phyloP scores from a whole-genome alignment of 1,139 yeast species.

The Hansenula anomala region DNA sequence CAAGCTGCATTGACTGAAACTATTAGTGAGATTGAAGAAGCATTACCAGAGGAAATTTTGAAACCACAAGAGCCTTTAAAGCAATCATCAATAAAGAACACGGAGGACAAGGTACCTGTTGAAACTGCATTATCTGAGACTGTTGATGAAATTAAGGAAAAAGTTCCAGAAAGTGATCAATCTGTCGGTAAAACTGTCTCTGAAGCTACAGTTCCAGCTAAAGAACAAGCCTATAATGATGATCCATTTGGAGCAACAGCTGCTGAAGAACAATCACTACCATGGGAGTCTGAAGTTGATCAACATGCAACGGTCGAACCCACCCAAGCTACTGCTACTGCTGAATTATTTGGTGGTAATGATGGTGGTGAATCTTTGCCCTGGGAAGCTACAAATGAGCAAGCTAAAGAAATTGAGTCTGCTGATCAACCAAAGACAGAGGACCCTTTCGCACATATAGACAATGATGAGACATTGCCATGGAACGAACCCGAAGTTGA shows the following conservation, averaged over 20 bases:
- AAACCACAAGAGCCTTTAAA: no score
- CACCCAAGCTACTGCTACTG: no score
- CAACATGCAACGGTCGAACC: no score
- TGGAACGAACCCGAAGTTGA: no score
- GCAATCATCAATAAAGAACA: no score
- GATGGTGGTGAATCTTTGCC: not conserved
- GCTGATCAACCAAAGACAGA: no score
- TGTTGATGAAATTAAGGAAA: not conserved
- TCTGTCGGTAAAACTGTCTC: no score
- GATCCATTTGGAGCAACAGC: not conserved
- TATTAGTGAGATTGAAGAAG: not conserved
- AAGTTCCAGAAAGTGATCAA: not conserved
- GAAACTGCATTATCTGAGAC: not conserved
- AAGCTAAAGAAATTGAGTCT: not conserved
- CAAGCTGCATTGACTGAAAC: not conserved
- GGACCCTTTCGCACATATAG: not conserved
- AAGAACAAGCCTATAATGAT: not conserved
- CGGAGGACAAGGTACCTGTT: not conserved
- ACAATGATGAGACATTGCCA: not conserved
- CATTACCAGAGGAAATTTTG: not conserved
- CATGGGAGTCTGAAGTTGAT: no score
- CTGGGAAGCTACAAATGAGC: not conserved
- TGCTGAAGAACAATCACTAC: not conserved
- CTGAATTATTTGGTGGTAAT: no score
- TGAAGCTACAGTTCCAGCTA: not conserved